Evolutionary conservation across 2,329 filamentous ascomycete species (phyloP).

Genomic region (Metarhizium album): DNA sequence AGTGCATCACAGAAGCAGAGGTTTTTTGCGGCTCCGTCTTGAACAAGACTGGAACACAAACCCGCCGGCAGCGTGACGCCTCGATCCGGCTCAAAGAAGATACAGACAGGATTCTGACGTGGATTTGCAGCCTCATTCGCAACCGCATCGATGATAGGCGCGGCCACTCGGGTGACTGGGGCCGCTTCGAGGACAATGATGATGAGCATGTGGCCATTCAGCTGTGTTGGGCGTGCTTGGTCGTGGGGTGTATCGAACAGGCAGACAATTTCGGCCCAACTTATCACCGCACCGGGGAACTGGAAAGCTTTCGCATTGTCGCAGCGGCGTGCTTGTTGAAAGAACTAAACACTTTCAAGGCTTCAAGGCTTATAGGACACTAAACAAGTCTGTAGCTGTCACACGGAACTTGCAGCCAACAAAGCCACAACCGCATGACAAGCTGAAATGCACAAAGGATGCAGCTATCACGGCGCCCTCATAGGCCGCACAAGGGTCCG

Average conservation of each 20-base stretch:
- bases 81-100: slow-evolving; percentile 41
- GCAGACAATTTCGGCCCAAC: slow-evolving; percentile 12
- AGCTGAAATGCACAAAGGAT: too few species aligned
- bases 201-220: slow-evolving; percentile 16
- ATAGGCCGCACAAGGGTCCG: too few species aligned
- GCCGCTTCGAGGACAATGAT: slow-evolving; percentile 1
- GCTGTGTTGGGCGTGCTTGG: slow-evolving; percentile 24
- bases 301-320: slow-evolving; percentile 26
- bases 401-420: too few species aligned
- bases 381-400: too few species aligned
- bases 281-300: neutral
- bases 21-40: slow-evolving; percentile 46
- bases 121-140: slow-evolving; percentile 25
- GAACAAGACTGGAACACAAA: slow-evolving; percentile 38
- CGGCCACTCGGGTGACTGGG: too few species aligned
- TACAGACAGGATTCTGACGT: slow-evolving; percentile 34
- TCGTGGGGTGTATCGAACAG: slow-evolving; percentile 14
- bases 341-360: slow-evolving; percentile 14
- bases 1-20: slow-evolving; percentile 37
- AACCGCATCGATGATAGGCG: slow-evolving; percentile 1
- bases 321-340: slow-evolving; percentile 25
- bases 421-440: too few species aligned
- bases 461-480: too few species aligned
- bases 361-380: neutral
- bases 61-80: slow-evolving; percentile 37